These are phyloP conservation scores for Saccharomycopsis malanga DNA, from an alignment of 805 yeast genomes.

Conservation along the genomic window DNA sequence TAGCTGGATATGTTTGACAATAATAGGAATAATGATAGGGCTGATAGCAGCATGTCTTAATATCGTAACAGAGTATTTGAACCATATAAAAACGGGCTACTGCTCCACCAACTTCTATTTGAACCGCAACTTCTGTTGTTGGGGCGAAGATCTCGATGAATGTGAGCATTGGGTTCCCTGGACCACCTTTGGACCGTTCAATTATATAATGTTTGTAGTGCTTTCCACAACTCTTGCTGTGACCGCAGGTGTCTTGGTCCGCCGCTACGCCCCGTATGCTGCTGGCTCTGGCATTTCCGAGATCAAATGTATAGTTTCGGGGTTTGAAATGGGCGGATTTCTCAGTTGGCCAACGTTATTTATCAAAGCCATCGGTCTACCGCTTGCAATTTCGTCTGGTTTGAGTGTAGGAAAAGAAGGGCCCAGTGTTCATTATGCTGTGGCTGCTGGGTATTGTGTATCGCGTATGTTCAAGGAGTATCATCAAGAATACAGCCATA, in stretches of 20 bases:
- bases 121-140: slow-evolving; percentile 75
- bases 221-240: slow-evolving; percentile 57
- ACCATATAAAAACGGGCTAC: slow-evolving; percentile 70
- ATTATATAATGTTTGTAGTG: slow-evolving; percentile 52
- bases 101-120: slow-evolving; percentile 66
- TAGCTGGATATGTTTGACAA: slow-evolving; percentile 64
- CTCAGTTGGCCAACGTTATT: slow-evolving; percentile 63
- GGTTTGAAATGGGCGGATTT: slow-evolving; percentile 75
- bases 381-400: slow-evolving; percentile 89
- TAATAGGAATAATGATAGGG: slow-evolving; percentile 75
- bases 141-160: slow-evolving; percentile 43
- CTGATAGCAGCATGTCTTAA: slow-evolving; percentile 75
- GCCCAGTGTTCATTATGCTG: slow-evolving; percentile 96
- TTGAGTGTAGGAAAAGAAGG: slow-evolving; percentile 96
- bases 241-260: slow-evolving; percentile 62
- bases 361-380: slow-evolving; percentile 75
- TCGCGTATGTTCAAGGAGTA: slow-evolving; percentile 25
- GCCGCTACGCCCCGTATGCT: slow-evolving; percentile 73
- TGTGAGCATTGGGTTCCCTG: slow-evolving; percentile 71
- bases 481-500: slow-evolving; percentile 19
- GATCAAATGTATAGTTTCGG: slow-evolving; percentile 89
- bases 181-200: slow-evolving; percentile 38
- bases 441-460: slow-evolving; percentile 84
- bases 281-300: slow-evolving; percentile 98
- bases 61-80: slow-evolving; percentile 80